Base-by-base conservation (phyloP, 1,284 basidiomycete species). In the Trichosporon sp. region DNA sequence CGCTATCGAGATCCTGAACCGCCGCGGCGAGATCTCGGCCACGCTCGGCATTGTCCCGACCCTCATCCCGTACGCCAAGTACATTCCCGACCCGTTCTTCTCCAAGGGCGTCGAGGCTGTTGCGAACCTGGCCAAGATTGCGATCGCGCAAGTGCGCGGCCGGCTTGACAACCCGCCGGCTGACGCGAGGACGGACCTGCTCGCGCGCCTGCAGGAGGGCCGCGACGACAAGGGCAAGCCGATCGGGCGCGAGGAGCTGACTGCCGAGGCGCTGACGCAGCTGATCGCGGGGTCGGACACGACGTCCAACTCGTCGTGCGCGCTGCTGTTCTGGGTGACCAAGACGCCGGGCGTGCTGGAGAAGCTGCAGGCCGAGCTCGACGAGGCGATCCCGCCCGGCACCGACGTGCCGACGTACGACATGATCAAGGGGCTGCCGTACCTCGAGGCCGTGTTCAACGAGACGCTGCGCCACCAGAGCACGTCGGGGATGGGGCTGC, bases 1-100 rank as follows among this genome's bases (percentile, higher is more conserved):
- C 2, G 94, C 92, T 12, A 89, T 95, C 60, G 84, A 91, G 77
- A 93, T 95, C 73, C 87, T 97, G 67, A 95, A 96, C 81, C 90
- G 91, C 70, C 90, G 94, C 25, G 94, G 94, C 67, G 93, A 95
- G 79, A 95, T 87, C 81, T 91, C 90, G 2, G 91, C 92, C 62
- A 89, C 92, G 0, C 89, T 95, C 85, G 94, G 93, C 44, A 88
- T 89, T 12, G 85, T 95, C 21, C 91, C 93, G 0, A 85, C 23
- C 27, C 42, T 70, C 70, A 73, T 91, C 44, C 91, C 91, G 0
- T 83, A 86, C 73, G 88, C 87, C 56, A 87, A 87, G 73, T 85
- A 86, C 63, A 78, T 90, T 65, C 92, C 92, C 2, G 72, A 72
- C 69, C 62, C 62, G 9, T 93, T 92, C 91, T 95, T 89, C 83